Evolutionary conservation across 2,329 filamentous ascomycete genomes (phyloP), one percentile per base, ranked within the genome.

Genomic region (Graphiopsis chlorocephala): DNA sequence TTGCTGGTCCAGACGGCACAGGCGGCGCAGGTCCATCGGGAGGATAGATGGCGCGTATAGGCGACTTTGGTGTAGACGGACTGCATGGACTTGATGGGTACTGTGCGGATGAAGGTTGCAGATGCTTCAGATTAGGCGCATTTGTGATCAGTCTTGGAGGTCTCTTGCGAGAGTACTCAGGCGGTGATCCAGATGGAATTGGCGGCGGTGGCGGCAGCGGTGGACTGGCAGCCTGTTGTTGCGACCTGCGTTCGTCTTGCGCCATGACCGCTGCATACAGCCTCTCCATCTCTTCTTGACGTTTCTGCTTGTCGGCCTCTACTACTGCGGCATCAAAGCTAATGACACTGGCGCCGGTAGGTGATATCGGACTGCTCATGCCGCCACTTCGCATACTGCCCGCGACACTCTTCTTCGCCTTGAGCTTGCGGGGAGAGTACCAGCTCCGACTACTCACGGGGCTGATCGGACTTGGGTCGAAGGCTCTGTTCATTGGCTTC

Each of bases 181-280:
- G 69, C 35, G 65, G 67, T 17, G 55, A 64, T 33, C 62, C 62
- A 15, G 47, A 42, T 4, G 60, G 60, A 7, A 45, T 38, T 20
- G 38, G 31, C 2, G 42, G 38, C 11, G 31, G 53, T 42, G 29
- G 42, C 15, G 35, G 50, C 5, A 57, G 20, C 23, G 35, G 50
- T 12, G 62, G 56, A 29, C 62, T 64, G n/a, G n/a, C 25, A 25
- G 73, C 71, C 66, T 81, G 83, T 68, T 81, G 79, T 53, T 45
- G 60, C 48, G 60, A 62, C 28, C 23, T 62, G 3, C 60, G 48
- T 23, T 82, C 84, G 68, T 97, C 93, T 71, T 96, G 91, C 76
- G 93, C 92, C 88, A 97, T 90, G 68, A 97, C 93, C 70, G 93
- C 90, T 67, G 89, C 92, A 79, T 97, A 98, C 76, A 98, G 88